Base-by-base conservation (phyloP, 2,329 filamentous ascomycete genomes). In the Blastomyces percursus region DNA sequence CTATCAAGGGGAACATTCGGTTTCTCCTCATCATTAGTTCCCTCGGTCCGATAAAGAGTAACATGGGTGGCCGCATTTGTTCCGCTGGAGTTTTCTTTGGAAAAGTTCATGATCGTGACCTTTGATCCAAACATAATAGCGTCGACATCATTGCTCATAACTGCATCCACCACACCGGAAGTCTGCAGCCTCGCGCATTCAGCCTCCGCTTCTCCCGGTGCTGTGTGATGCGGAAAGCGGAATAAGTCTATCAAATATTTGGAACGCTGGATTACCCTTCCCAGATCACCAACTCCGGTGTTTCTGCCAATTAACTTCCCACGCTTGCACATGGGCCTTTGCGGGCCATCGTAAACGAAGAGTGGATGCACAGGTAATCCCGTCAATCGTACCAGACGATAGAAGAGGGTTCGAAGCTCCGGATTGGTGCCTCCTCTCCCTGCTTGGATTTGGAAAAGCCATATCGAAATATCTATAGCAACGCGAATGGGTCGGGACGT, bases 71-170 rank as follows among this genome's bases (percentile, higher is more conserved):
- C 90, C 0, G 80, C 78, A 14, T 69, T 61, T 5, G 77, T 79
- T 65, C 88, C 89, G 68, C 80, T 83, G 0, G 80, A 78, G n/a
- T 79, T 81, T 71, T 95, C 90, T 2, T 89, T 82, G 0, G 89
- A 89, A 86, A 90, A 96, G 69, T 91, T 93, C 59, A 91, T 83
- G 51, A 96, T 77, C 0, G 89, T 93, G 46, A 85, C 77, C 0
- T 84, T 86, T 66, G 91, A 94, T 1, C 94, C 94, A 76, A 97
- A 97, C 93, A 97, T 97, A 69, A 97, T 84, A 1, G 93, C 94
- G 72, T 99, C 94, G 52, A 96, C 91, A 78, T 99, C 94, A 73
- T 99, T 92, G 73, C 90, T 96, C 69, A 99, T 80, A 1, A 97
- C 94, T 0, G 90, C 93, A 74, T 99, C 94, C 0, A 96, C 92